phyloP scores from a whole-genome alignment of 2,329 filamentous ascomycete genomes.

The Trichoderma simmonsii region DNA sequence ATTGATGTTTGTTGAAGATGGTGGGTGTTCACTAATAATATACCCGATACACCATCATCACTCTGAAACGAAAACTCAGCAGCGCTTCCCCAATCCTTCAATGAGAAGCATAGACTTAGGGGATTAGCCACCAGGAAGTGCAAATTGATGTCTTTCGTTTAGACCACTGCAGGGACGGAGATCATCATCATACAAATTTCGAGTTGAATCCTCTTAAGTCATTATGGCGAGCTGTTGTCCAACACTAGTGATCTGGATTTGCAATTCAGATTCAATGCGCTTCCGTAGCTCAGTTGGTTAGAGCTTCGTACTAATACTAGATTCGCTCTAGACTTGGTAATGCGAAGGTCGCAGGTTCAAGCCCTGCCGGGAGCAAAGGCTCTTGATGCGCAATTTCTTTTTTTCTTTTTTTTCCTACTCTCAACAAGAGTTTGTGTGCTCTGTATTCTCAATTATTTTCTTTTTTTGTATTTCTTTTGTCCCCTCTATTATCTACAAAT shows the following conservation, averaged over 20 bases:
- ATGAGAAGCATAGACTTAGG: not conserved
- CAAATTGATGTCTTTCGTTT: not conserved
- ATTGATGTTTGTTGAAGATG: not conserved
- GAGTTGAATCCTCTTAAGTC: not conserved
- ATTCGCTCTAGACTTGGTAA: not conserved
- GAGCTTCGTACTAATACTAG: slow-evolving; percentile 16
- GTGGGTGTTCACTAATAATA: no score
- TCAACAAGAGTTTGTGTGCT: not conserved
- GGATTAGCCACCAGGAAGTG: not conserved
- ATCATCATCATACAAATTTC: not conserved
- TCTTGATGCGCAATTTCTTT: not conserved
- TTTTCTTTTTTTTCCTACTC: not conserved
- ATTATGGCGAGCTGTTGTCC: not conserved
- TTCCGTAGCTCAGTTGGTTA: slow-evolving; percentile 18
- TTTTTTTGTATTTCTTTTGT: not conserved
- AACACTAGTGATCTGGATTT: not conserved
- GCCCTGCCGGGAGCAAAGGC: slow-evolving; percentile 14
- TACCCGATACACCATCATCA: no score
- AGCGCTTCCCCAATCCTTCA: not conserved
- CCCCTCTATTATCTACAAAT: not conserved
- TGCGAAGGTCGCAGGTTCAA: slow-evolving; percentile 18
- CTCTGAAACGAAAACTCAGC: not conserved
- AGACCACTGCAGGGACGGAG: not conserved
- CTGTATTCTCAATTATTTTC: not conserved
- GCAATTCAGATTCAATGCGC: not conserved